phyloP scores from a whole-genome alignment of 2,329 filamentous ascomycete genomes.

The Didymella lethalis region DNA sequence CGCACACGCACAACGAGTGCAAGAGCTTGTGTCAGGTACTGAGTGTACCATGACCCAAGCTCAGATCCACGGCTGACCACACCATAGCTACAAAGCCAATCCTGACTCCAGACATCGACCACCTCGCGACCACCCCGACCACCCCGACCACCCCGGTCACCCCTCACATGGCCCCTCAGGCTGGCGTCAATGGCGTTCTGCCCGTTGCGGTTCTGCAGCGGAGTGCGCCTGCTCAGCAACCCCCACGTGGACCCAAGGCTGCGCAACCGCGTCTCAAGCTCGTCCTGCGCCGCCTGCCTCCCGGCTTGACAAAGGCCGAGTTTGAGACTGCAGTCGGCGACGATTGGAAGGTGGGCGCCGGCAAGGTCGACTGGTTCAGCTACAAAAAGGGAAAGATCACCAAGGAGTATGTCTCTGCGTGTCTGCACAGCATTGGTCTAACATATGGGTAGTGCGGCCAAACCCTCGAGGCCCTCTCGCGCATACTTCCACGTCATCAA shows the following conservation, averaged over 20 bases:
- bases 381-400: conserved; percentile 80
- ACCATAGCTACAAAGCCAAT: not conserved
- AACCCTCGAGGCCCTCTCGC: conserved; percentile 80
- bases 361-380: conserved; percentile 83
- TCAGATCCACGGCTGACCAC: not conserved
- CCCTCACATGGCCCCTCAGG: conserved; percentile 41
- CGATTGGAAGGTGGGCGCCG: conserved; percentile 81
- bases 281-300: conserved; percentile 82
- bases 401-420: conserved; percentile 71
- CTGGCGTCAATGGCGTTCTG: conserved; percentile 50
- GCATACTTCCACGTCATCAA: conserved; percentile 85
- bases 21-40: not conserved
- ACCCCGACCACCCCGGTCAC: not conserved
- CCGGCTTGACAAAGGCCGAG: conserved; percentile 81
- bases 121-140: not conserved
- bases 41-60: not conserved
- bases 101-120: not conserved
- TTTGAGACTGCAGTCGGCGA: conserved; percentile 75
- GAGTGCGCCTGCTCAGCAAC: conserved; percentile 38
- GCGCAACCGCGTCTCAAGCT: conserved; percentile 79
- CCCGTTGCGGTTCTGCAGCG: conserved; percentile 50
- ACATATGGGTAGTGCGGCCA: conserved; percentile 60
- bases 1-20: not conserved
- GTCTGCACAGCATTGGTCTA: conserved; percentile 11
- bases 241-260: conserved; percentile 46